Evolutionary conservation across 805 yeast species (phyloP).

Genomic region (Tetrapisispora namnaoensis): DNA sequence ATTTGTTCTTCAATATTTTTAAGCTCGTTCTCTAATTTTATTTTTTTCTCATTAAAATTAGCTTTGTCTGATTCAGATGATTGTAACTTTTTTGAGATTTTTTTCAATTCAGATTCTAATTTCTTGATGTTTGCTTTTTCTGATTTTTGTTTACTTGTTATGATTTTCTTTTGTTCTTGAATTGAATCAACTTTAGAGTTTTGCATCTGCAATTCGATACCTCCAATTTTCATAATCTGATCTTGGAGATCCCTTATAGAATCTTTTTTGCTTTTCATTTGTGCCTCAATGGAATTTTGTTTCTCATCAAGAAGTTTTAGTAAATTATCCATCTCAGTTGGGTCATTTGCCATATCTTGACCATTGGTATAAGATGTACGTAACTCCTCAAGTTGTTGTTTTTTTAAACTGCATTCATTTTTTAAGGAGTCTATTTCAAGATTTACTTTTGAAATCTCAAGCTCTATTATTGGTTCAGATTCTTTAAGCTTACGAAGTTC

Average conservation of each 20-base stretch:
- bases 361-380: slow-evolving; percentile 12
- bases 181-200: slow-evolving; percentile 74
- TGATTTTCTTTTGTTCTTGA: slow-evolving; percentile 52
- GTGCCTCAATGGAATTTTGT: slow-evolving; percentile 37
- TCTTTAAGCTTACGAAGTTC: slow-evolving; percentile 51
- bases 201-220: slow-evolving; percentile 70
- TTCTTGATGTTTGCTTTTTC: slow-evolving; percentile 51
- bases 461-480: slow-evolving; percentile 60
- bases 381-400: slow-evolving; percentile 35
- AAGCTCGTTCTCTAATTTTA: slow-evolving; percentile 20
- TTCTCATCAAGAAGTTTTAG: slow-evolving; percentile 32
- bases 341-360: slow-evolving; percentile 23
- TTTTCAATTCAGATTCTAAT: slow-evolving; percentile 51
- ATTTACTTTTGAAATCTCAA: slow-evolving; percentile 44
- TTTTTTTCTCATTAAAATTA: slow-evolving; percentile 30
- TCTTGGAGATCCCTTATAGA: slow-evolving; percentile 57
- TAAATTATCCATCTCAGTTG: slow-evolving; percentile 9
- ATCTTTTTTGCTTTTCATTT: slow-evolving; percentile 41
- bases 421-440: slow-evolving; percentile 57
- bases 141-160: slow-evolving; percentile 45
- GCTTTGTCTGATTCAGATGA: slow-evolving; percentile 41
- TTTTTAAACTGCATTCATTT: slow-evolving; percentile 42
- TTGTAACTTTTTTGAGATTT: slow-evolving; percentile 39
- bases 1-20: slow-evolving; percentile 30
- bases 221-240: slow-evolving; percentile 84